phyloP scores from a whole-genome alignment of 2,329 filamentous ascomycete genomes.

The Pyricularia grisea region DNA sequence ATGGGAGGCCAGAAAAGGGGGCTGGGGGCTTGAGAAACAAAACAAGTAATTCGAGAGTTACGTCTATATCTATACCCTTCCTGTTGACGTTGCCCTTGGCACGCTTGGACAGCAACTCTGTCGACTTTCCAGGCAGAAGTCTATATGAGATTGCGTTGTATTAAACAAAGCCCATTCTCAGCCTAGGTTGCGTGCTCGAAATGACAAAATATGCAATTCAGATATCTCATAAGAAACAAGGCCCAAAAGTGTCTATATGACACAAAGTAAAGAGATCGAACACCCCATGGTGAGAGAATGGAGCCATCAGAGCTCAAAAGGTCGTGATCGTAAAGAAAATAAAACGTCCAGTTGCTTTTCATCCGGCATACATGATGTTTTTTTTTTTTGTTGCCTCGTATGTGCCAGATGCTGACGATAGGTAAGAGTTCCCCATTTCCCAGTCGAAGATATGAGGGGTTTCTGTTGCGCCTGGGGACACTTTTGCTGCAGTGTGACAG shows the following conservation, averaged over 20 bases:
- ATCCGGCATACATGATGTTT: background rate
- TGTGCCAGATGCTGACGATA: background rate
- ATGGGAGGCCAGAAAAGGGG: conserved; percentile 38
- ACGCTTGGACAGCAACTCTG: background rate
- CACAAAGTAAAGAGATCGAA: background rate
- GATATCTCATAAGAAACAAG: background rate
- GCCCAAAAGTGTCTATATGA: background rate
- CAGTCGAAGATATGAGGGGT: background rate
- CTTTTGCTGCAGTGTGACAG: background rate
- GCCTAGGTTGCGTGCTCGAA: background rate
- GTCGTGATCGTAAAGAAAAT: background rate
- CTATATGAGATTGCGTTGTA: background rate
- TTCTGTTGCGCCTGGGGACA: background rate
- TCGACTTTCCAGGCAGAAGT: background rate
- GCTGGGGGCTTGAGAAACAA: conserved; percentile 38
- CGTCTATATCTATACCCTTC: background rate
- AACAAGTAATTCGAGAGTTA: background rate
- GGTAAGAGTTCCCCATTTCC: background rate
- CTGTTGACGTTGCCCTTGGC: background rate
- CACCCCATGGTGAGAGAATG: background rate
- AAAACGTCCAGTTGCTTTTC: background rate
- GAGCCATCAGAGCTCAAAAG: background rate
- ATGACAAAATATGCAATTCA: background rate
- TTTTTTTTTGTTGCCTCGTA: background rate
- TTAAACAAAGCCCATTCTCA: background rate